Percentiles rank a stretch among this genome's conserved stretches.
Conservation (phyloP, 352 stramenopile species). For the Pythium aquatile region DNA sequence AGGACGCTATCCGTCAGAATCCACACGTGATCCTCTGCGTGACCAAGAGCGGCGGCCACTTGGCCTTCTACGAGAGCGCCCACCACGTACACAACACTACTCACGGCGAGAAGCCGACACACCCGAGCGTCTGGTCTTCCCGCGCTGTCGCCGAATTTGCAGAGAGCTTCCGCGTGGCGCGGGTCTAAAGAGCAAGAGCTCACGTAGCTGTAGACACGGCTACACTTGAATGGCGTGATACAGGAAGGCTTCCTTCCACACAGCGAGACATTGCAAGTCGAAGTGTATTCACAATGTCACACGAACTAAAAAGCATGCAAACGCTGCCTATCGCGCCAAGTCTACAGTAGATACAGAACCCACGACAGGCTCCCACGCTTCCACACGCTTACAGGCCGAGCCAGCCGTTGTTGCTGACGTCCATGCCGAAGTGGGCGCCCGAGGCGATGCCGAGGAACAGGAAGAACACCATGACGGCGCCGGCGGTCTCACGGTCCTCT, state of each 20-base stretch:
- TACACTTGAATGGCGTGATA: background rate
- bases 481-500: conserved; percentile 34
- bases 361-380: no score
- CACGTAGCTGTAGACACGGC: background rate
- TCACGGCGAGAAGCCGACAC: background rate
- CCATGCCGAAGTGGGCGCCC: conserved; percentile 31
- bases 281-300: no score
- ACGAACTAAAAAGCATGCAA: no score
- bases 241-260: no score
- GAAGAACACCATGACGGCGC: conserved; percentile 35
- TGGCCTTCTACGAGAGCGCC: conserved; percentile 61
- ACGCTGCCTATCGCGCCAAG: no score
- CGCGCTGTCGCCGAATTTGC: conserved; percentile 56
- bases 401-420: conserved; percentile 31
- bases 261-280: background rate
- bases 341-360: no score
- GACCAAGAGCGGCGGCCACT: conserved; percentile 62
- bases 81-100: background rate
- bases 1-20: conserved; percentile 42
- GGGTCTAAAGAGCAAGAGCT: background rate
- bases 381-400: conserved; percentile 18
- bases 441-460: conserved; percentile 36
- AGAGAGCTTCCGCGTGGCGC: conserved; percentile 36
- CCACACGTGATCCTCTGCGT: conserved; percentile 62
- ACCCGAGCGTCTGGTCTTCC: conserved; percentile 43